Base-by-base conservation (phyloP, 805 yeast genomes). In the Lachancea quebecensis region DNA sequence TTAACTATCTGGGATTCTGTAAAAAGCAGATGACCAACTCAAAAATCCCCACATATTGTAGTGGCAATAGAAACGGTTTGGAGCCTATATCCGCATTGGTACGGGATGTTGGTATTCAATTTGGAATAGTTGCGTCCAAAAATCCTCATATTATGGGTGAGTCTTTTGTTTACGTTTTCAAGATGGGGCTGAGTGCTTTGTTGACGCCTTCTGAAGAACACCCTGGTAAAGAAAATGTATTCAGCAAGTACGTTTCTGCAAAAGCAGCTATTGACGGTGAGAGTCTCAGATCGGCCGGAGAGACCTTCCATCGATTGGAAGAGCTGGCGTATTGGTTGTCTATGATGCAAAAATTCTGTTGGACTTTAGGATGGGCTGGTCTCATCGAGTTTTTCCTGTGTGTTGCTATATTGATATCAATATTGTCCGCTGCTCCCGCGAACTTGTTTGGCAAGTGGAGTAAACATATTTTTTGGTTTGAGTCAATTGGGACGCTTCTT, bases 21-120 rank as follows among this genome's bases (percentile, higher is more conserved):
- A 62, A 62, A 39, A 46, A 48, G 8, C 49, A 45, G 18, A 15
- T 32, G 4, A 15, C 35, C 11, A 38, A 31, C 7, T 4, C 41
- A 14, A 43, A 45, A 28, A 30, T 40, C 17, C 50, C 50, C 14
- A 40, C 38, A 10, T 58, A 59, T 35, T 62, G 67, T 35, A 49
- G 47, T 9, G 42, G 38, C 1, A 57, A 51, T 45, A 47, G 44
- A 10, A 45, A 49, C 25, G 64, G 65, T 10, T 48, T 60, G 52
- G 62, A 62, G 41, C 51, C 58, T 4, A 37, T 61, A 34, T 49
- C 58, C 4, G 46, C 57, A 18, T 35, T 62, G n/a, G 50, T 56
- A 4, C 51, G 58, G 42, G 67, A 62, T 42, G 46, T 62, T 14
- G 67, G 67, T 5, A 48, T 59, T 16, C 63, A 60, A 48, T 42